phyloP scores from a whole-genome alignment of 2,329 filamentous ascomycete species.

The Colletotrichum limetticola region DNA sequence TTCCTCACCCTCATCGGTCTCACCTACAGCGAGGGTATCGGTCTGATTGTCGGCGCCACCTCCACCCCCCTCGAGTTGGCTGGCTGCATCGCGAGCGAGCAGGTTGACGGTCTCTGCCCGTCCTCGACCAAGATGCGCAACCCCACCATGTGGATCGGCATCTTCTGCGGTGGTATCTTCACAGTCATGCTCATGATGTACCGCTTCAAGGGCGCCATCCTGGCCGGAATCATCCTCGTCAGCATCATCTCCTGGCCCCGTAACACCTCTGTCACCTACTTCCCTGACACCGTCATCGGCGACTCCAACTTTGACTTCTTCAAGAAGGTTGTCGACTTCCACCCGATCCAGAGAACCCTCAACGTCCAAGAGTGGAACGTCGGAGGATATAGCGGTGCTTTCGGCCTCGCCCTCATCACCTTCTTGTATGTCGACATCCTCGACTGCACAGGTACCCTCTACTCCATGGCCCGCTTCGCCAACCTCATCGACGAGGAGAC shows the following conservation, averaged over 20 bases:
- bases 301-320: slow-evolving; percentile 85
- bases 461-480: slow-evolving; percentile 89
- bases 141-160: slow-evolving; percentile 87
- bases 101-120: slow-evolving; percentile 67
- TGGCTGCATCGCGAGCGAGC: slow-evolving; percentile 64
- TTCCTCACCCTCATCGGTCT: slow-evolving; percentile 82
- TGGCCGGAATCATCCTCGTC: slow-evolving; percentile 83
- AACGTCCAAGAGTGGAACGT: slow-evolving; percentile 81
- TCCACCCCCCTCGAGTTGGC: slow-evolving; percentile 79
- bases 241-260: slow-evolving; percentile 92
- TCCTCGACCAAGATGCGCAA: slow-evolving; percentile 79
- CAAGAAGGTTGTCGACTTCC: slow-evolving; percentile 87
- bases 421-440: slow-evolving; percentile 93
- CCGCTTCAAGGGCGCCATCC: slow-evolving; percentile 87
- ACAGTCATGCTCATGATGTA: slow-evolving; percentile 87
- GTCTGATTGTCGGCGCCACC: slow-evolving; percentile 75
- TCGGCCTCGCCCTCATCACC: slow-evolving; percentile 85
- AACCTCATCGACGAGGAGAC: slow-evolving; percentile 83
- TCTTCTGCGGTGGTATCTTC: slow-evolving; percentile 85
- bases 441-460: slow-evolving; percentile 86
- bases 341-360: slow-evolving; percentile 76
- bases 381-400: slow-evolving; percentile 75
- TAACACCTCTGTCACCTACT: slow-evolving; percentile 79
- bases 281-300: slow-evolving; percentile 77
- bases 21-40: slow-evolving; percentile 86